These are phyloP conservation scores for Heritiera fomes DNA, from an alignment of 345 rosid species.

Conservation along the genomic window DNA sequence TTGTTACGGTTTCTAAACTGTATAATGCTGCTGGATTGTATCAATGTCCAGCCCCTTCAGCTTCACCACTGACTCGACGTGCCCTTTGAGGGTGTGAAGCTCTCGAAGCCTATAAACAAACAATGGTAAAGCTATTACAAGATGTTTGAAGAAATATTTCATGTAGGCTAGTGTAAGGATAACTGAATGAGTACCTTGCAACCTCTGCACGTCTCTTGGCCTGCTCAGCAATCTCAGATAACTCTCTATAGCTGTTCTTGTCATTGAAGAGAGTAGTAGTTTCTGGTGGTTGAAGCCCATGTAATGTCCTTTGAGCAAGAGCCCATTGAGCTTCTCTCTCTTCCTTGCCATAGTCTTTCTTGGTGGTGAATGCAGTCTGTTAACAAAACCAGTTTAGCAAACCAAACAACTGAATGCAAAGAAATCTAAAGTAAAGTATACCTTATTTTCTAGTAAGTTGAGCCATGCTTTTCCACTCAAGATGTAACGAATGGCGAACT, in stretches of 20 bases:
- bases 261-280: conserved; percentile 44
- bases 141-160: neutral
- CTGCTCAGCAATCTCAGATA: conserved; percentile 85
- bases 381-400: neutral
- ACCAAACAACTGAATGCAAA: neutral
- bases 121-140: neutral
- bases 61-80: conserved; percentile 90
- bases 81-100: conserved; percentile 81
- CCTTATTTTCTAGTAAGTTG: conserved; percentile 78
- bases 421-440: conserved; percentile 22
- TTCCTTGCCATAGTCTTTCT: conserved; percentile 82
- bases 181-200: conserved; percentile 53
- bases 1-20: conserved; percentile 41
- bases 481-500: conserved; percentile 75
- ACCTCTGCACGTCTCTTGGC: conserved; percentile 88
- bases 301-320: conserved; percentile 73
- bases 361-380: conserved; percentile 88
- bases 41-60: conserved; percentile 80
- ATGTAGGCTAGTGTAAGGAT: neutral
- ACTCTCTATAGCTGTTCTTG: conserved; percentile 65
- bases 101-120: conserved; percentile 62
- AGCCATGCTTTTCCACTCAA: conserved; percentile 83
- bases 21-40: conserved; percentile 78
- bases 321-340: conserved; percentile 98
- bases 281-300: conserved; percentile 76